Evolutionary conservation across 495 filamentous ascomycete species (phyloP), one percentile per base, ranked within the genome.

Genomic region (Saxophila tyrrhenica): DNA sequence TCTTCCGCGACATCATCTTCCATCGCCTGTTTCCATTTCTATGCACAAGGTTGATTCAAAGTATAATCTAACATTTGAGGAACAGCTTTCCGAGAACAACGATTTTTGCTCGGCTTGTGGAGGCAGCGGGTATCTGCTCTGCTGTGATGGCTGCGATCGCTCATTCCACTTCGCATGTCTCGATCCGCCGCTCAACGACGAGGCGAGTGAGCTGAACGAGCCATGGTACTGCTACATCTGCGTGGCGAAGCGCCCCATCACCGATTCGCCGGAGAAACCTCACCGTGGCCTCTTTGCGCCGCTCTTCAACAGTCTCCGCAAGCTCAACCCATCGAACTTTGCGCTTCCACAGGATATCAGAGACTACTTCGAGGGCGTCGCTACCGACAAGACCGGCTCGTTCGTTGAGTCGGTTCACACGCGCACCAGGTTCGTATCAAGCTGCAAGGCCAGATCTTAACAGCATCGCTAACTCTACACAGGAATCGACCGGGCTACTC

Each of bases 151-250:
- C 46, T 98, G 92, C 71, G 75, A 78, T 17, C 80, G 84, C 44
- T 85, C 88, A 0, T 95, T 89, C 69, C 92, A 98, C 67, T 87
- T 89, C 63, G 72, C 73, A 43, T 98, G 92, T 66, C 72, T 89
- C 43, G 81, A 91, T 62, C 89, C 91, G 51, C 85, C 87, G 3
- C 69, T 89, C 58, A 73, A 80, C 47, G 72, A 77, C 43, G 73
- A 79, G 20, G 71, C 75, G 50, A 74, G 79, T 46, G 82, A 84
- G 39, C 77, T 85, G 32, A 83, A 81, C 20, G 80, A 87, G 57
- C 52, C 66, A n/a, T 97, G 87, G 86, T 90, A 77, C 59, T 98
- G 92, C 69, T 83, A 83, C 58, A 75, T 75, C 49, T 97, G 91
- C 68, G 68, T 73, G 39, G 50, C 65, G 44, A 57, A 64, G 46